These are phyloP conservation scores for Suhomyces wounanorum DNA, from an alignment of 1,139 yeast genomes.

Conservation along the genomic window DNA sequence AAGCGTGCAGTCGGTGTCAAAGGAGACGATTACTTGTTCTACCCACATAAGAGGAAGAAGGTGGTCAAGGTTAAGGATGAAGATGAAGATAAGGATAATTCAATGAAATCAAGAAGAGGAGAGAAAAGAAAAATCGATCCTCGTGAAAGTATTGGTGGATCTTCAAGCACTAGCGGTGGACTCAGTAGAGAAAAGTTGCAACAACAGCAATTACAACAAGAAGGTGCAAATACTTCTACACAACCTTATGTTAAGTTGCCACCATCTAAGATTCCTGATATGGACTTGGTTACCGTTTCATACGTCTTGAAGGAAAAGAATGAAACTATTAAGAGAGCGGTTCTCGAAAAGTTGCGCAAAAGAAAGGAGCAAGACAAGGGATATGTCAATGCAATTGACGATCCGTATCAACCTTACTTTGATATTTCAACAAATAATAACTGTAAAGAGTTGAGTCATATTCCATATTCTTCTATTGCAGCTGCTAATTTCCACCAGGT, in stretches of 20 bases:
- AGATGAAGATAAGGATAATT: constrained; percentile 31
- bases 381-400: constrained; percentile 85
- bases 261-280: constrained; percentile 89
- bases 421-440: constrained; percentile 61
- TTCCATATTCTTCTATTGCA: constrained; percentile 78
- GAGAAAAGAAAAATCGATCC: constrained; percentile 26
- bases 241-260: constrained; percentile 88
- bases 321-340: constrained; percentile 75
- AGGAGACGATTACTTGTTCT: constrained; percentile 83
- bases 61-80: constrained; percentile 41
- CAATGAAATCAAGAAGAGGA: constrained; percentile 22
- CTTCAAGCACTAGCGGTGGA: constrained; percentile 15
- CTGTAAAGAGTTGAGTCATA: constrained; percentile 56
- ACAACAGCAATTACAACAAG: constrained; percentile 22
- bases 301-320: constrained; percentile 75
- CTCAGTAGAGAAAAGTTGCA: constrained; percentile 23
- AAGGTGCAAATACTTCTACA: constrained; percentile 39
- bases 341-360: constrained; percentile 75
- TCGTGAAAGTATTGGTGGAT: constrained; percentile 20
- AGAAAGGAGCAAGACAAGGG: constrained; percentile 71
- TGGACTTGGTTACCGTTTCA: constrained; percentile 84
- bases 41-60: constrained; percentile 78
- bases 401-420: constrained; percentile 85
- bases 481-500: constrained; percentile 74
- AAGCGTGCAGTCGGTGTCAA: constrained; percentile 75